These are phyloP conservation scores for Haplosporangium sp. DNA, from an alignment of 371 early-diverging fungal genomes.

Conservation along the genomic window DNA sequence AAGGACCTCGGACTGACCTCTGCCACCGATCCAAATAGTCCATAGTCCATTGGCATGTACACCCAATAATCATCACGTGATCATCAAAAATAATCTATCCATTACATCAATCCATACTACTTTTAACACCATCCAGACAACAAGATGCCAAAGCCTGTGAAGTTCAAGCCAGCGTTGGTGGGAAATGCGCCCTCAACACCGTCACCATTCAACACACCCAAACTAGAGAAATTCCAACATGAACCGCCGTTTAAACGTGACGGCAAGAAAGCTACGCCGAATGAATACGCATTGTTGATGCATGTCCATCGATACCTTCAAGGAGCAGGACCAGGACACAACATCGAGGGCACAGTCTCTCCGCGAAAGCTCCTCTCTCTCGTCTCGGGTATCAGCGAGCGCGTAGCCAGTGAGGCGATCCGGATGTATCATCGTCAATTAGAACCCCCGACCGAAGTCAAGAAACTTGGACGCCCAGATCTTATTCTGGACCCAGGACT, in stretches of 20 bases:
- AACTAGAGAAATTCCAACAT: background rate
- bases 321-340: background rate
- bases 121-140: too few relatives aligned
- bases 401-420: background rate
- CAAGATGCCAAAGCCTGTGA: too few relatives aligned
- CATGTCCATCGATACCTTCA: background rate
- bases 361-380: background rate
- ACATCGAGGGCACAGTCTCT: background rate
- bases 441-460: background rate
- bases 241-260: background rate
- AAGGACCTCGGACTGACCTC: constrained; percentile 38
- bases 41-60: constrained; percentile 5
- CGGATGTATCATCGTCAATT: background rate
- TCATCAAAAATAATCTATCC: background rate
- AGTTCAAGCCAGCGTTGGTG: too few relatives aligned
- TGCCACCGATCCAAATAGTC: constrained; percentile 18
- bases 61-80: background rate
- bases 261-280: background rate
- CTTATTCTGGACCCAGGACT: too few relatives aligned
- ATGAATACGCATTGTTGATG: background rate
- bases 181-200: too few relatives aligned
- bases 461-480: background rate
- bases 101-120: background rate
- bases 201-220: too few relatives aligned
- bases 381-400: background rate